Conservation (phyloP, 805 yeast genomes). For the Wickerhamomyces strasburgensis region DNA sequence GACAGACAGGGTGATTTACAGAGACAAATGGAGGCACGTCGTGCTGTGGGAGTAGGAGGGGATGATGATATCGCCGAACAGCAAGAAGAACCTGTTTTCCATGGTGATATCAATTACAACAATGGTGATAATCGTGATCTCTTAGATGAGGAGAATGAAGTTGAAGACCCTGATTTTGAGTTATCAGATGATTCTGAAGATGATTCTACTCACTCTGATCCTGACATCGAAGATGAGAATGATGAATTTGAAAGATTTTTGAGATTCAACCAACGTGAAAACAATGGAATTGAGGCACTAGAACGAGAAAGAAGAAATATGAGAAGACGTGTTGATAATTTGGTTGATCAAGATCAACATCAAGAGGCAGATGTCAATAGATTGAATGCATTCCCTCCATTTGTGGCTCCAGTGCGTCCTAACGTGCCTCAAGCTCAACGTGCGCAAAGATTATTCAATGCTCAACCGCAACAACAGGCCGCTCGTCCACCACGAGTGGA, state of each 20-base stretch:
- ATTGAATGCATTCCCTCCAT: slow-evolving; percentile 12
- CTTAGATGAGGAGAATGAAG: slow-evolving; percentile 23
- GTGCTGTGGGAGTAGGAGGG: background rate
- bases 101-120: background rate
- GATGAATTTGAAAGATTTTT: slow-evolving; percentile 15
- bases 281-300: slow-evolving; percentile 8
- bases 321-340: background rate
- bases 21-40: background rate
- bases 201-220: slow-evolving; percentile 5
- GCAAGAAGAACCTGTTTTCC: background rate
- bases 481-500: slow-evolving; percentile 1
- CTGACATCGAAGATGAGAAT: slow-evolving; percentile 13
- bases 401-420: slow-evolving; percentile 13
- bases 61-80: background rate
- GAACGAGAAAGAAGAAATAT: background rate
- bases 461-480: background rate
- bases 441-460: background rate
- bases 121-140: slow-evolving; percentile 11
- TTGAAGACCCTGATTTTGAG: slow-evolving; percentile 27
- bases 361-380: no score
- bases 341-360: slow-evolving; percentile 2
- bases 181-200: slow-evolving; percentile 19
- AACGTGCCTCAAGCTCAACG: slow-evolving; percentile 1
- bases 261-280: slow-evolving; percentile 14
- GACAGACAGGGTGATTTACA: slow-evolving; percentile 1